Percentiles rank a stretch among this genome's conserved stretches.
phyloP scores from a whole-genome alignment of 2,329 filamentous ascomycete genomes.

The Diaporthe amygdali region DNA sequence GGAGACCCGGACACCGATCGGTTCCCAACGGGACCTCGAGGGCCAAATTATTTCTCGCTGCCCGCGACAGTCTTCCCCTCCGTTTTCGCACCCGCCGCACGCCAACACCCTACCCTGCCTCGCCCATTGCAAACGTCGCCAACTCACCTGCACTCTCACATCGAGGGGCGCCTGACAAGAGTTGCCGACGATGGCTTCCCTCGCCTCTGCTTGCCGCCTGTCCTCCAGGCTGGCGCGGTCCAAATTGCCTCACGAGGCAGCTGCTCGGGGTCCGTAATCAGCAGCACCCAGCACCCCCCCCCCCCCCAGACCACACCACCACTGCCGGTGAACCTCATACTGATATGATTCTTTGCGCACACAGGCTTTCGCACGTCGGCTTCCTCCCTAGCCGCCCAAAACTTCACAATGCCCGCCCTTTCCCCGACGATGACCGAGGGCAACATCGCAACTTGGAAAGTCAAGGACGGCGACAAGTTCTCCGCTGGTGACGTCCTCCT shows the following conservation, averaged over 20 bases:
- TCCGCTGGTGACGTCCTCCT: constrained; percentile 84
- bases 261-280: constrained; percentile 60
- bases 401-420: constrained; percentile 89
- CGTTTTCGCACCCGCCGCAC: neutral
- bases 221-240: constrained; percentile 64
- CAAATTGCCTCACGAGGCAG: constrained; percentile 58
- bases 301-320: neutral
- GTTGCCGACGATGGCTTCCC: constrained; percentile 65
- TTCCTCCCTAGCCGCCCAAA: constrained; percentile 74
- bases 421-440: constrained; percentile 95
- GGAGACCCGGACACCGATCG: constrained; percentile 19
- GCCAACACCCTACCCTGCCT: constrained; percentile 8
- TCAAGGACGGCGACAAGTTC: constrained; percentile 87
- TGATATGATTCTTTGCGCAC: constrained; percentile 21
- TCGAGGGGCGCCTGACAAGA: constrained; percentile 14
- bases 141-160: constrained; percentile 15
- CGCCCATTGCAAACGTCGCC: constrained; percentile 34
- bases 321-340: neutral
- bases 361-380: constrained; percentile 70
- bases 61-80: neutral
- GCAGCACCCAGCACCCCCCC: neutral
- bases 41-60: constrained; percentile 25
- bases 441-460: constrained; percentile 83
- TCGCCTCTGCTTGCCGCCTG: constrained; percentile 67
- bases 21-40: constrained; percentile 21